These are phyloP conservation scores for Fonsecaea nubica DNA, from an alignment of 2,329 filamentous ascomycete species.

Conservation along the genomic window DNA sequence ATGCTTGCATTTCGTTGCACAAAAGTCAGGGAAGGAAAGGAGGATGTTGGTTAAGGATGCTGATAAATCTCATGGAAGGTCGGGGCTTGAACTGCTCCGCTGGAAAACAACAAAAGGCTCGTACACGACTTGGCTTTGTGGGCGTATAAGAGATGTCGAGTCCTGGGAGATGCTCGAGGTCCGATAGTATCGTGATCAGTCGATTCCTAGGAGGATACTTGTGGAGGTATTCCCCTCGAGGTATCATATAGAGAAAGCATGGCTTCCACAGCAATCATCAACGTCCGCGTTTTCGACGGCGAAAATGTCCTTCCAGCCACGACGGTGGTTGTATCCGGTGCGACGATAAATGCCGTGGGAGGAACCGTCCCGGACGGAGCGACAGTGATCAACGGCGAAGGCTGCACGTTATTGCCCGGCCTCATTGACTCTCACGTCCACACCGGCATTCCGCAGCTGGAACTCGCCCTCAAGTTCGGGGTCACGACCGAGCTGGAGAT, in stretches of 20 bases:
- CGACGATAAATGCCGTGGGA: neutral
- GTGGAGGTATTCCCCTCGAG: neutral
- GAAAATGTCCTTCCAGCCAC: neutral
- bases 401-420: slow-evolving; percentile 37
- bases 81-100: neutral
- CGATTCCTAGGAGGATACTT: neutral
- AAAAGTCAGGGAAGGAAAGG: no score
- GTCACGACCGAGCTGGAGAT: slow-evolving; percentile 40
- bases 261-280: slow-evolving; percentile 4
- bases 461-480: slow-evolving; percentile 30
- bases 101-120: neutral
- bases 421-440: slow-evolving; percentile 41
- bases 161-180: neutral
- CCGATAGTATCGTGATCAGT: neutral
- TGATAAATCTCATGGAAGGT: neutral
- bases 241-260: neutral
- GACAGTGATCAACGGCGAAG: slow-evolving; percentile 32
- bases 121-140: neutral
- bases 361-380: neutral
- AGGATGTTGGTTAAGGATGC: neutral
- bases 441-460: slow-evolving; percentile 5
- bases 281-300: slow-evolving; percentile 16
- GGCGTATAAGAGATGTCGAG: neutral
- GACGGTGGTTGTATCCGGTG: neutral
- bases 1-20: no score